These are phyloP conservation scores for Candida methanosorbosa DNA, from an alignment of 805 yeast species.

Conservation along the genomic window DNA sequence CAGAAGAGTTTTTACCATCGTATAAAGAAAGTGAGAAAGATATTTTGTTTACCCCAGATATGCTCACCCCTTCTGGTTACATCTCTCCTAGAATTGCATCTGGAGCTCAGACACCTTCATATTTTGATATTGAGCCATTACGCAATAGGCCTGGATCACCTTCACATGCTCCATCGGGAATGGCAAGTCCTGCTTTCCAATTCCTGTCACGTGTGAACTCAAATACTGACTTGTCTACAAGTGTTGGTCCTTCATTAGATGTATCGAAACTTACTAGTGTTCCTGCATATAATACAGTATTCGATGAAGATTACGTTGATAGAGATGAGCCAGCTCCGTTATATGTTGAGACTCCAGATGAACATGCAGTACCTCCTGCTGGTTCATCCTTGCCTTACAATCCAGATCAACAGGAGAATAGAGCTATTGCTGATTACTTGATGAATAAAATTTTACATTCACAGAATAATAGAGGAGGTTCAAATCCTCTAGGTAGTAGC, in stretches of 20 bases:
- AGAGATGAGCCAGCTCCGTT: constrained; percentile 19
- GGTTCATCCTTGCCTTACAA: background rate
- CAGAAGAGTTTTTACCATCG: constrained; percentile 13
- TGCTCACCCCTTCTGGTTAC: constrained; percentile 5
- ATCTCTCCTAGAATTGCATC: constrained; percentile 5
- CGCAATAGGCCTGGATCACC: background rate
- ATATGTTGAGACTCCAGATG: constrained; percentile 5
- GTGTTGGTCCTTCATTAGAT: background rate
- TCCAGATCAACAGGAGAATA: background rate
- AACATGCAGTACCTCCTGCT: background rate
- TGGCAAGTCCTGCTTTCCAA: constrained; percentile 9
- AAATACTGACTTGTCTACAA: background rate
- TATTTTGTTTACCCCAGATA: constrained; percentile 11
- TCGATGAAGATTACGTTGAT: constrained; percentile 17
- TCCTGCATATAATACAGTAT: constrained; percentile 18
- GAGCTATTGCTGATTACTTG: constrained; percentile 8
- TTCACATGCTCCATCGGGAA: constrained; percentile 13
- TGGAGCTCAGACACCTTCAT: constrained; percentile 8
- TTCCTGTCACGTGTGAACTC: constrained; percentile 15
- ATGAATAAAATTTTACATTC: constrained; percentile 6
- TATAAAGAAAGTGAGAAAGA: constrained; percentile 15
- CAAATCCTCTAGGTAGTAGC: too few species aligned
- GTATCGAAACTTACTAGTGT: constrained; percentile 8
- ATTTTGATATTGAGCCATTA: constrained; percentile 4
- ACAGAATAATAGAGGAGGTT: constrained; percentile 1